phyloP scores from a whole-genome alignment of 2,329 filamentous ascomycete genomes.

The Colletotrichum spinosum region DNA sequence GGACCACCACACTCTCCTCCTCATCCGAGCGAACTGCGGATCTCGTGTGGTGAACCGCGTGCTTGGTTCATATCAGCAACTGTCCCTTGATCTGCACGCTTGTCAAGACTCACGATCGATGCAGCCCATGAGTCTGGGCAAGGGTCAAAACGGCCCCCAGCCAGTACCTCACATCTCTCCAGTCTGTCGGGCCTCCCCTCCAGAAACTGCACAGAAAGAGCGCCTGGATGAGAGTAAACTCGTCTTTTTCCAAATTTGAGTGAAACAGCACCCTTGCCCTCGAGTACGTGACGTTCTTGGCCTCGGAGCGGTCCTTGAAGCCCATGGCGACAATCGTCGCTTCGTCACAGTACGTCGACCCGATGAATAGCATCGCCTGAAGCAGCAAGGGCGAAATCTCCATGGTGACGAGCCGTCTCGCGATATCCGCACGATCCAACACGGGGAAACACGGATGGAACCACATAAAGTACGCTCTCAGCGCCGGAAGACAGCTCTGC shows the following conservation, averaged over 20 bases:
- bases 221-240: constrained; percentile 60
- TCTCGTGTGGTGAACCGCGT: constrained; percentile 22
- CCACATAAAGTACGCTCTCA: constrained; percentile 66
- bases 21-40: constrained; percentile 47
- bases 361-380: constrained; percentile 66
- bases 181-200: constrained; percentile 60
- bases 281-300: constrained; percentile 62
- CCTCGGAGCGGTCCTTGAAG: constrained; percentile 59
- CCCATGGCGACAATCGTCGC: constrained; percentile 56
- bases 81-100: background rate
- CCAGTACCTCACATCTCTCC: constrained; percentile 63
- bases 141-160: constrained; percentile 62
- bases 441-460: constrained; percentile 69
- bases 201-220: constrained; percentile 68
- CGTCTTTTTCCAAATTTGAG: constrained; percentile 63
- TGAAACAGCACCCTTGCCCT: constrained; percentile 62
- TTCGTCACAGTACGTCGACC: constrained; percentile 64
- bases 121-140: constrained; percentile 61
- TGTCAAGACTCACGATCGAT: constrained; percentile 46
- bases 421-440: constrained; percentile 58
- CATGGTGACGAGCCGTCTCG: constrained; percentile 51
- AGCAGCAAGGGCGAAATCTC: constrained; percentile 61
- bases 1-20: constrained; percentile 65
- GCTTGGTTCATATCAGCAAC: background rate
- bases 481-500: constrained; percentile 38